phyloP scores from a whole-genome alignment of 1,284 basidiomycete genomes.

The Singerocomus rubriflavus region DNA sequence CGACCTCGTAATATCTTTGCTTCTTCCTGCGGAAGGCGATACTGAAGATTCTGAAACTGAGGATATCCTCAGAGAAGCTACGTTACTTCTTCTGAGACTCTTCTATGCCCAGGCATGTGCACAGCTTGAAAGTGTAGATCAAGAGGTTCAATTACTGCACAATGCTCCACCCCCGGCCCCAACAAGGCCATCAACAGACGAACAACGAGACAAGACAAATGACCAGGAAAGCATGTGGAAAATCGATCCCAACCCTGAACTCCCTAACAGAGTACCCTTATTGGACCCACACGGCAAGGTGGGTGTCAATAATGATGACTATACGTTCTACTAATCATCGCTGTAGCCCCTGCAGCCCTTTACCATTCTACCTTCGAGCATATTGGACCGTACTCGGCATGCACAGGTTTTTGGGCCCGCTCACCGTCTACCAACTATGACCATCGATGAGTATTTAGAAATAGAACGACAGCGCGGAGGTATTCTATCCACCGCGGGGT shows the following conservation, averaged over 20 bases:
- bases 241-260: conserved; percentile 54
- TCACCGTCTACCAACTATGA: conserved; percentile 94
- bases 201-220: conserved; percentile 36
- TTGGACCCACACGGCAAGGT: conserved; percentile 78
- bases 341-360: conserved; percentile 79
- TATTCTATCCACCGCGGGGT: conserved; percentile 87
- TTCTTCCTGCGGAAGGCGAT: conserved; percentile 46
- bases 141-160: conserved; percentile 73
- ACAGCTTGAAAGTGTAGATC: conserved; percentile 65
- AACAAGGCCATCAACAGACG: conserved; percentile 35
- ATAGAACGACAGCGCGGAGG: conserved; percentile 84
- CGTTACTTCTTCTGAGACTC: conserved; percentile 70
- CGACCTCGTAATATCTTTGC: conserved; percentile 59
- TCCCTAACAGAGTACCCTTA: conserved; percentile 60
- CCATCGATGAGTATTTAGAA: conserved; percentile 92
- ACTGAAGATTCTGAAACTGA: conserved; percentile 61
- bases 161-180: conserved; percentile 49
- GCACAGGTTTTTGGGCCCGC: conserved; percentile 82
- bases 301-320: background rate
- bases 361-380: conserved; percentile 80
- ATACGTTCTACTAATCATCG: conserved; percentile 5
- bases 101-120: conserved; percentile 68
- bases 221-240: conserved; percentile 70
- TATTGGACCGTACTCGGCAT: conserved; percentile 65
- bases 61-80: conserved; percentile 63